Evolutionary conservation across 345 rosid species (phyloP).

Genomic region (Mangifera indica): DNA sequence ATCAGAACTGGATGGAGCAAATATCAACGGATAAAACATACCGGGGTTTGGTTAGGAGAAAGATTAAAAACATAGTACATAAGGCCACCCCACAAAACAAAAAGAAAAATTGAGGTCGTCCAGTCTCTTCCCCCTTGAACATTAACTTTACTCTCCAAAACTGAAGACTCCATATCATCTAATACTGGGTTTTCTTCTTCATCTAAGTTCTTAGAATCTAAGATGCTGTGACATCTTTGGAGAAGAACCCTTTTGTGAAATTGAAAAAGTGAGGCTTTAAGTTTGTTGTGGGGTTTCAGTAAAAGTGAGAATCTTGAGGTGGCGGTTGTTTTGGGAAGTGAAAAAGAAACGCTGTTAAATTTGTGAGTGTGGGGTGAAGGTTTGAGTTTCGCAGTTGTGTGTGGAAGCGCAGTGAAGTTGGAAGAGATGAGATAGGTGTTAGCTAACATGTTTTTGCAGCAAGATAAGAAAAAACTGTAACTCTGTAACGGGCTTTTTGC

Average conservation of each 20-base stretch:
- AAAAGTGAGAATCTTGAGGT: slow-evolving; percentile 23
- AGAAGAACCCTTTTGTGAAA: slow-evolving; percentile 27
- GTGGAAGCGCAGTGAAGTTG: slow-evolving; percentile 15
- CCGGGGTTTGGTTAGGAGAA: slow-evolving; percentile 80
- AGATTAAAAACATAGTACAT: slow-evolving; percentile 75
- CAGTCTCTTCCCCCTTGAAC: slow-evolving; percentile 55
- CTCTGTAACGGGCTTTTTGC: not conserved
- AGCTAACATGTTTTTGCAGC: too few relatives aligned
- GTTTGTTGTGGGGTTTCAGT: slow-evolving; percentile 22
- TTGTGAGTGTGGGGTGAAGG: slow-evolving; percentile 18
- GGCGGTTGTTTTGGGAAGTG: not conserved
- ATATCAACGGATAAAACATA: slow-evolving; percentile 11
- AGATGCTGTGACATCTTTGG: slow-evolving; percentile 41
- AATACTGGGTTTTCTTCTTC: slow-evolving; percentile 34
- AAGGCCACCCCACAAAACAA: slow-evolving; percentile 68
- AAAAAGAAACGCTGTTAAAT: slow-evolving; percentile 6
- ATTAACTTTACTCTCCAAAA: slow-evolving; percentile 15
- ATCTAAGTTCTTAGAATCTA: slow-evolving; percentile 43
- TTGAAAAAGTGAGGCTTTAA: slow-evolving; percentile 5
- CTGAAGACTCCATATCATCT: slow-evolving; percentile 25
- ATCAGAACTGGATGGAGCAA: not conserved
- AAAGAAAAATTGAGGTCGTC: slow-evolving; percentile 74
- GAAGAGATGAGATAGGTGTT: slow-evolving; percentile 44
- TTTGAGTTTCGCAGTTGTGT: slow-evolving; percentile 25
- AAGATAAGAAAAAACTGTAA: too few relatives aligned